These are phyloP conservation scores for Salvia miltiorrhiza DNA, from an alignment of 257 asterid species.

Conservation along the genomic window DNA sequence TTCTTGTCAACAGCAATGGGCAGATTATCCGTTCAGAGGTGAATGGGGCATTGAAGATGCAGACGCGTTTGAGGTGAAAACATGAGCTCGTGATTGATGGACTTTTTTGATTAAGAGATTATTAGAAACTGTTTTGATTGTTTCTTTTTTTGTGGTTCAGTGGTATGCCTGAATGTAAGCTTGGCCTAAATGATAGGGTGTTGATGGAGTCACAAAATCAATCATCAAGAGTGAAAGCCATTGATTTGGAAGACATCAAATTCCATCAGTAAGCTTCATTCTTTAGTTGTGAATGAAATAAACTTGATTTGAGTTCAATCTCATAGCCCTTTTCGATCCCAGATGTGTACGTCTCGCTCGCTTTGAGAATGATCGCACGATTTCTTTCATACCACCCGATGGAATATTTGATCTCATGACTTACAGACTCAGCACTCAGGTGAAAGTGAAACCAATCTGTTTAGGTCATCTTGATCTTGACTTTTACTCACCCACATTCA, in stretches of 20 bases:
- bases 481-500: conserved; percentile 19
- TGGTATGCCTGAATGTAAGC: conserved; percentile 99
- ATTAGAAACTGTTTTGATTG: conserved; percentile 7
- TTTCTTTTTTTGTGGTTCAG: conserved; percentile 28
- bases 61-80: conserved; percentile 80
- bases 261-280: conserved; percentile 80
- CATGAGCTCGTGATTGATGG: background rate
- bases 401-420: conserved; percentile 99
- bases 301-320: background rate
- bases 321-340: background rate
- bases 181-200: conserved; percentile 95
- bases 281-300: background rate
- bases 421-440: conserved; percentile 98
- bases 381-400: conserved; percentile 96
- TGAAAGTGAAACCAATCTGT: background rate
- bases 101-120: background rate
- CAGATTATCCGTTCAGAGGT: conserved; percentile 94
- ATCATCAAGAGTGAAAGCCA: conserved; percentile 87
- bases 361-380: conserved; percentile 93
- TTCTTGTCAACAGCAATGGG: conserved; percentile 95
- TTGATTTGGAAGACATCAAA: conserved; percentile 96
- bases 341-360: conserved; percentile 99
- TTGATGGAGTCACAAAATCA: conserved; percentile 96
- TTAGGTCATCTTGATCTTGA: background rate
- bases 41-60: conserved; percentile 96